Conservation (phyloP, 495 filamentous ascomycete species). For the Xylona heveae region DNA sequence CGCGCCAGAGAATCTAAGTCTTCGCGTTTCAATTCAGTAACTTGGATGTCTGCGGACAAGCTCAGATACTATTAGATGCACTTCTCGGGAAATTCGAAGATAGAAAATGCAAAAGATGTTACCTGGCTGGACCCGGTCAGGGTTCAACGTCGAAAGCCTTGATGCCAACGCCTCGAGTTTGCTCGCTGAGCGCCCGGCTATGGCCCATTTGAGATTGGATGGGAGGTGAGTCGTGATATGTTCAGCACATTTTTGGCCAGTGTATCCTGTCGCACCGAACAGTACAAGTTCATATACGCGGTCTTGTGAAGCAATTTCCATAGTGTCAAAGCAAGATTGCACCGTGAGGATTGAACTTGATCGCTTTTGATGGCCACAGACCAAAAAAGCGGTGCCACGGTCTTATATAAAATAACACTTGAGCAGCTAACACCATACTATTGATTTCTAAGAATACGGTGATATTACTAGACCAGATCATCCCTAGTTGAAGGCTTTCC, state of each 20-base stretch:
- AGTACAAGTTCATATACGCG: conserved; percentile 68
- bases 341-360: too few relatives aligned
- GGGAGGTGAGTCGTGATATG: conserved; percentile 55
- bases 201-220: conserved; percentile 70
- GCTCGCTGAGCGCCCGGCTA: conserved; percentile 56
- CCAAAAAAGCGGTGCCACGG: too few relatives aligned
- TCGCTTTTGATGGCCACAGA: too few relatives aligned
- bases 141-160: conserved; percentile 41
- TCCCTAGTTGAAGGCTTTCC: too few relatives aligned
- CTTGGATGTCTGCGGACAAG: conserved; percentile 32
- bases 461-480: too few relatives aligned
- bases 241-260: conserved; percentile 56
- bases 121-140: conserved; percentile 50
- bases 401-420: too few relatives aligned
- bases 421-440: too few relatives aligned
- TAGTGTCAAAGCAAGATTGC: too few relatives aligned
- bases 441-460: too few relatives aligned
- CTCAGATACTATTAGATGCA: conserved; percentile 5
- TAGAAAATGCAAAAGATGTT: conserved; percentile 9
- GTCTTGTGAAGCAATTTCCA: conserved; percentile 16
- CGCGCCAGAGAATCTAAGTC: conserved; percentile 45
- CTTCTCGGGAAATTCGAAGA: too few relatives aligned
- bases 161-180: conserved; percentile 52
- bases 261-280: conserved; percentile 75
- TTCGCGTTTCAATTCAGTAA: conserved; percentile 36